These are phyloP conservation scores for Beauveria australis DNA, from an alignment of 2,329 filamentous ascomycete genomes.

Conservation along the genomic window DNA sequence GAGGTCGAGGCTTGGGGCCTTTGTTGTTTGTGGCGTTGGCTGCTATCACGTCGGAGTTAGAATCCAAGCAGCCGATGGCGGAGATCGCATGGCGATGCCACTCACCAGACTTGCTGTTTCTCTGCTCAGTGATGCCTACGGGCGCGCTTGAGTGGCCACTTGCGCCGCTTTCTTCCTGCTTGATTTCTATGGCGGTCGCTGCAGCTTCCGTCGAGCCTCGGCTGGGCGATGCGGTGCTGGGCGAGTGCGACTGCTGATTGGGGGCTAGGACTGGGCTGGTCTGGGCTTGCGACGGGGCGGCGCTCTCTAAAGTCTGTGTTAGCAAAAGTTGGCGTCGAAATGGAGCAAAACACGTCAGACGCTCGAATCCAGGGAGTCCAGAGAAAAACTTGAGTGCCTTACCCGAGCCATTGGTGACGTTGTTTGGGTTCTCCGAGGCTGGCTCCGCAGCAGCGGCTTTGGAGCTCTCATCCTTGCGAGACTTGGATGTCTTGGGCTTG, in stretches of 20 bases:
- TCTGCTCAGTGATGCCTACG: neutral
- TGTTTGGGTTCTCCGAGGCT: neutral
- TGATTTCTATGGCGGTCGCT: neutral
- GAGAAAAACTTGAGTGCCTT: neutral
- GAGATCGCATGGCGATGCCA: neutral
- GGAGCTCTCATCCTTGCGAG: constrained; percentile 4
- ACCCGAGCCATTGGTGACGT: constrained; percentile 1
- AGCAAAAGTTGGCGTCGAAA: neutral
- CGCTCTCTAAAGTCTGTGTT: neutral
- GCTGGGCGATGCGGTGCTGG: neutral
- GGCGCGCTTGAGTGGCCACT: neutral
- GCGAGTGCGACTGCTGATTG: constrained; percentile 1
- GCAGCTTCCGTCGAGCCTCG: constrained; percentile 2
- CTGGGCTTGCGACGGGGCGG: neutral
- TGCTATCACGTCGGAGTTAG: constrained; percentile 11
- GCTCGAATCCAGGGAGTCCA: neutral
- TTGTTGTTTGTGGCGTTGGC: constrained; percentile 13
- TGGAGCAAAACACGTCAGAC: neutral
- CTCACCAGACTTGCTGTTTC: constrained; percentile 13
- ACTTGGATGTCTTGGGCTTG: neutral
- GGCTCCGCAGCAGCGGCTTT: constrained; percentile 5
- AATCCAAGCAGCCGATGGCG: neutral
- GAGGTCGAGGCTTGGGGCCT: constrained; percentile 20
- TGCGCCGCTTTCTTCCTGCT: neutral
- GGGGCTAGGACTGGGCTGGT: neutral